These are phyloP conservation scores for Heimioporus retisporus DNA, from an alignment of 1,284 basidiomycete species.

Conservation along the genomic window DNA sequence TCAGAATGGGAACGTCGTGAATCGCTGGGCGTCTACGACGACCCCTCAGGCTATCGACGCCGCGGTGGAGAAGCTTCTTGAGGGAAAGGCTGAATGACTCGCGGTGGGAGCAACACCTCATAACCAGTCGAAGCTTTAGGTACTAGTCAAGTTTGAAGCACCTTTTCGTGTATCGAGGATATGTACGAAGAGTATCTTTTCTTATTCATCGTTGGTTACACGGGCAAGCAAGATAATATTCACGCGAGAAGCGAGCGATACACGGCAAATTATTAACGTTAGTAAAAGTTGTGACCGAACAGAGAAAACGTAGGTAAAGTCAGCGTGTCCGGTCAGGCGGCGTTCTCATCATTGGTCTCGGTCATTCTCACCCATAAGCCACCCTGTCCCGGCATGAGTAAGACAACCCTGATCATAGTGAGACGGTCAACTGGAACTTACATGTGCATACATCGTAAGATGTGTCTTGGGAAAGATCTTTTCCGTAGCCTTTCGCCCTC, in stretches of 20 bases:
- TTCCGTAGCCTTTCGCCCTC: slow-evolving; percentile 50
- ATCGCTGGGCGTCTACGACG: slow-evolving; percentile 86
- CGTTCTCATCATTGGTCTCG: slow-evolving; percentile 25
- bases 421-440: slow-evolving; percentile 25
- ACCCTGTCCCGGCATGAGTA: slow-evolving; percentile 24
- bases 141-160: neutral
- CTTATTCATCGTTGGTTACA: too few relatives aligned
- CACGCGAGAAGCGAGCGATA: neutral
- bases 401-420: neutral
- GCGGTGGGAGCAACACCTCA: neutral
- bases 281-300: neutral
- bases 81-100: slow-evolving; percentile 30
- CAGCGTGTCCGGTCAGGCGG: neutral
- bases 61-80: slow-evolving; percentile 71
- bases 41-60: slow-evolving; percentile 74
- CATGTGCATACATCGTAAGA: slow-evolving; percentile 51
- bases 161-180: neutral
- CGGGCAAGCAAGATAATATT: neutral
- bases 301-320: neutral
- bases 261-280: neutral
- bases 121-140: slow-evolving; percentile 21
- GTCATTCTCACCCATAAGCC: slow-evolving; percentile 41
- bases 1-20: slow-evolving; percentile 78
- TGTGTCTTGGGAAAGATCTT: slow-evolving; percentile 47
- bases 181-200: neutral